Conservation (phyloP, 495 filamentous ascomycete genomes). For the Daldinia grandis region DNA sequence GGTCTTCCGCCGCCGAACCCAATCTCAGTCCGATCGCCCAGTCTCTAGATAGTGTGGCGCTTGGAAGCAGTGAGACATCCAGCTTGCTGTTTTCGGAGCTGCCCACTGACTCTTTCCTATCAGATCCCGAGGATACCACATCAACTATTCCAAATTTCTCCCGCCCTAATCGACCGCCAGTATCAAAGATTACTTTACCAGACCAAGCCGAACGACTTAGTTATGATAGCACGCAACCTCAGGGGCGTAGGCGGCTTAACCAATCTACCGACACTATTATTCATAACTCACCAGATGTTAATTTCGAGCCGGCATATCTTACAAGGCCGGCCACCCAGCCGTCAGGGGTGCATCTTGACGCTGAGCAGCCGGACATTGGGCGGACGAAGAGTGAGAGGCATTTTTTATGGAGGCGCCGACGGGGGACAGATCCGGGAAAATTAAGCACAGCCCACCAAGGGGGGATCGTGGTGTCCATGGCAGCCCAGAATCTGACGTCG, state of each 20-base stretch:
- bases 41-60: slow-evolving; percentile 46
- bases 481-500: slow-evolving; percentile 15
- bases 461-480: slow-evolving; percentile 24
- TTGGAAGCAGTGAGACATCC: slow-evolving; percentile 43
- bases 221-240: slow-evolving; percentile 19
- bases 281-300: slow-evolving; percentile 27
- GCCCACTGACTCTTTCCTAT: slow-evolving; percentile 26
- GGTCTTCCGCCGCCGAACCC: slow-evolving; percentile 60
- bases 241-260: slow-evolving; percentile 9
- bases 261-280: slow-evolving; percentile 42
- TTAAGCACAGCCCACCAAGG: slow-evolving; percentile 3
- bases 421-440: slow-evolving; percentile 38
- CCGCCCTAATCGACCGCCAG: slow-evolving; percentile 37
- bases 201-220: slow-evolving; percentile 32
- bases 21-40: slow-evolving; percentile 57
- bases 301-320: neutral
- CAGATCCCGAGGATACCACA: slow-evolving; percentile 22
- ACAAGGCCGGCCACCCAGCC: slow-evolving; percentile 22
- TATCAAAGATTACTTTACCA: slow-evolving; percentile 26
- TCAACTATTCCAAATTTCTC: slow-evolving; percentile 34
- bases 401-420: slow-evolving; percentile 48
- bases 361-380: slow-evolving; percentile 11
- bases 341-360: neutral
- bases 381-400: slow-evolving; percentile 30
- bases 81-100: slow-evolving; percentile 30